Evolutionary conservation across 2,329 filamentous ascomycete species (phyloP).

Genomic region (Aspergillus phoenicis): DNA sequence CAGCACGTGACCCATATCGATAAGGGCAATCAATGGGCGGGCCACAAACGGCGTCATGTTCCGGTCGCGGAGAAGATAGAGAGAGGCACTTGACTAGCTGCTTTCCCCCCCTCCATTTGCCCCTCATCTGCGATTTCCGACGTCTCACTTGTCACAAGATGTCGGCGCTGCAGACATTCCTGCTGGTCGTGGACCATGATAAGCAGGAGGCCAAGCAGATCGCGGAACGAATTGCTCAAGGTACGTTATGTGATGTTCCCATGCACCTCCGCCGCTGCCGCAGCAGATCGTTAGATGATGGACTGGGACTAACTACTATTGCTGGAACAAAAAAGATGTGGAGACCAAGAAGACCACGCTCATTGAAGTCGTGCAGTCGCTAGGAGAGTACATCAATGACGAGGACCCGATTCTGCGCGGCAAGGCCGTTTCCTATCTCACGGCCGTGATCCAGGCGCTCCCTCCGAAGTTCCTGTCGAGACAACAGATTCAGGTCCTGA

Average conservation of each 20-base stretch:
- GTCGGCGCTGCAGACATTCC: constrained; percentile 52
- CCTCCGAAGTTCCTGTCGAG: constrained; percentile 59
- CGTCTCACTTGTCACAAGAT: constrained; percentile 34
- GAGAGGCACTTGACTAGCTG: constrained; percentile 10
- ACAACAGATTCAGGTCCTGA: constrained; percentile 65
- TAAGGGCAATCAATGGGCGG: constrained; percentile 22
- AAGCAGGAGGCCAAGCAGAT: constrained; percentile 50
- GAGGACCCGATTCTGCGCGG: constrained; percentile 62
- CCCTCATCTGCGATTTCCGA: background rate
- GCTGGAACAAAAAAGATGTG: constrained; percentile 49
- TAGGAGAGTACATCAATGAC: constrained; percentile 69
- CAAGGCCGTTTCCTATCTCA: constrained; percentile 56
- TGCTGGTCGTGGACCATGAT: constrained; percentile 51
- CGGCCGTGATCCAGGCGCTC: constrained; percentile 50
- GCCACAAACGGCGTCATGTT: constrained; percentile 27
- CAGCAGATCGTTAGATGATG: background rate
- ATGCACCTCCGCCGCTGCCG: constrained; percentile 4
- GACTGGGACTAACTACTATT: constrained; percentile 21
- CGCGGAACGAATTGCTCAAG: constrained; percentile 48
- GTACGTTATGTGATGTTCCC: constrained; percentile 29
- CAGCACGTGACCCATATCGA: constrained; percentile 27
- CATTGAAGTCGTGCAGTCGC: constrained; percentile 63
- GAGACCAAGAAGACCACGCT: constrained; percentile 63
- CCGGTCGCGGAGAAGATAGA: constrained; percentile 15
- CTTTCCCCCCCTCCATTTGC: background rate